Evolutionary conservation across 2,329 filamentous ascomycete genomes (phyloP), one percentile per base, ranked within the genome.

Genomic region (Venturia pyrina): DNA sequence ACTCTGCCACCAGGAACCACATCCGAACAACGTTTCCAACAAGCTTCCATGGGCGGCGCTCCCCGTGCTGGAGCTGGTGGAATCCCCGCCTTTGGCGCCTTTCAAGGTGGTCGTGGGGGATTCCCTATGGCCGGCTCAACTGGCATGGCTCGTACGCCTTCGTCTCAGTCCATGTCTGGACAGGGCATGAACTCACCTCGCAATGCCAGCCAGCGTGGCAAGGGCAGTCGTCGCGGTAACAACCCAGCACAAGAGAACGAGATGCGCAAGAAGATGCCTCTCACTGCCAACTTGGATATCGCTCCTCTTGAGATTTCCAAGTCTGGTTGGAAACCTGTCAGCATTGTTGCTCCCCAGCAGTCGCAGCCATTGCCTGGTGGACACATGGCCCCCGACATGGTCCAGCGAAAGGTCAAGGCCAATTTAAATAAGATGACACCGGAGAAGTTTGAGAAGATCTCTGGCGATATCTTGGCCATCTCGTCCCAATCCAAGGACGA

Each of bases 391-490:
- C 93, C 95, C 32, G 91, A 93, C 72, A 87, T 95, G 82, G 95
- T 99, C 67, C 95, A 99, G 81, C 89, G 93, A 71, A 99, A 99
- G 87, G 95, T 99, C 76, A 99, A 99, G 87, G 89, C 92, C 69
- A 90, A 90, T 68, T 82, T 99, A 73, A 99, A 99, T 87, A 99
- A 99, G 89, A 98, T 99, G 95, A 98, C 95, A 0, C 95, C 95
- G 0, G 95, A 99, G 80, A 99, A 98, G 75, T 99, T 99, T 73
- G 93, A 96, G 75, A 92, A 89, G 80, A 96, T 99, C 71, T 87
- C 95, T 7, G 90, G 93, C 68, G 92, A 97, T 77, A 96, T 99
- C 68, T 84, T 99, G 40, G 83, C 87, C 65, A 99, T 99, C 75
- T 92, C 93, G 37, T 89, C 87, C 28, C 95, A 99, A 76, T 98